Base-by-base conservation (phyloP, 192 early-diverging fungal species). In the Coemansia sp. region DNA sequence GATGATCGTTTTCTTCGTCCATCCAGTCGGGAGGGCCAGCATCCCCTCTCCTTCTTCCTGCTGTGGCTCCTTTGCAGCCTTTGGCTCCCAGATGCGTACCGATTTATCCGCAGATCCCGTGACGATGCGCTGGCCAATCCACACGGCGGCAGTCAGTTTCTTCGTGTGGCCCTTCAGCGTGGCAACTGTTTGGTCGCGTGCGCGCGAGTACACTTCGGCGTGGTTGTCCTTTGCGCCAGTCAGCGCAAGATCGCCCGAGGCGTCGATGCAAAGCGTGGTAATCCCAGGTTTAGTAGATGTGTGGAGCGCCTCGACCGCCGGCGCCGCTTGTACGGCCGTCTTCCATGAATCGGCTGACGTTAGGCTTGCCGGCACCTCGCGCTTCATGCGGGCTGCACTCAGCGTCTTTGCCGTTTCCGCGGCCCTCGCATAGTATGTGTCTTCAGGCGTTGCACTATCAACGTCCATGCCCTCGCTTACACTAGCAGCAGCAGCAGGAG, bases 81-180 rank as follows among this genome's bases (percentile, higher is more conserved):
- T 85, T 35, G 85, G 73, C 8, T 56, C 70, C 91, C 92, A 94
- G 20, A 93, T 67, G 72, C 91, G 92, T 44, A 97, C 89, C 15
- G 88, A 89, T 51, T 92, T 89, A 81, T 97, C 96, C 6, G 84
- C 88, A 60, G 91, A 87, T 5, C 89, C 89, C 15, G 92, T 89
- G 51, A 97, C 56, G 60, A 89, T 89, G 24, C 73, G 72, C 78
- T 87, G 82, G 6, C 65, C 48, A 30, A 84, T 49, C 75, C 76
- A 83, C 23, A 86, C 77, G 0, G 92, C 92, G 35, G 84, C 68
- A 1, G 88, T 91, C 41, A 98, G 83, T 63, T 88, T 89, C 72
- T 94, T 94, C 14, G 87, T 91, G 68, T 94, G 93, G n/a, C 93
- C 93, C 68, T 93, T 93, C 69, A 92, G 73, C 4, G 84, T 86